Base-by-base conservation (phyloP, 177 flowering plant genomes). In the Telopea speciosissima region DNA sequence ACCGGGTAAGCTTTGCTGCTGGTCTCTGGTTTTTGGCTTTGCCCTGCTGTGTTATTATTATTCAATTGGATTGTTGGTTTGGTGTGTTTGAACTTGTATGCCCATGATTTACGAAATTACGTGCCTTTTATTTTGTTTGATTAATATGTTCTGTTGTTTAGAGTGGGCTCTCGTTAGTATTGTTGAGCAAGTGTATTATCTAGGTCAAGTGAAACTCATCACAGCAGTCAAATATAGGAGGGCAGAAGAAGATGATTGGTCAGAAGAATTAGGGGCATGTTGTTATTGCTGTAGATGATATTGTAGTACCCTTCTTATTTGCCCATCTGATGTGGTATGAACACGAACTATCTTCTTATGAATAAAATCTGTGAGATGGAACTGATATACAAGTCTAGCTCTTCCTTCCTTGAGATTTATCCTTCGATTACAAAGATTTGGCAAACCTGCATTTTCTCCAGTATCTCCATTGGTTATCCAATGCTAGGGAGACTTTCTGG, bases 1-100 rank as follows among this genome's bases (percentile, higher is more conserved):
- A 92, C 64, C 83, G 97, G 76, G 99, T 95, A 85, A 80, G 77
- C 70, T 25, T 68, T 70, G 68, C 17, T 24, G 62, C 9, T 45
- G 44, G 56, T 28, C 22, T 68, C 40, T 58, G 22, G 14, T 19
- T 5, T 23, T 5, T 58, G 25, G 25, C 24, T 19, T 23, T 1
- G 36, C 26, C 2, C 22, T 21, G 23, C 23, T 21, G 0, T 58
- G n/a, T n/a, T 19, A 8, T 58, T n/a, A 3, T 3, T 49, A 36
- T 8, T 58, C n/a, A n/a, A n/a, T 54, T 7, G 23, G 23, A 58
- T 58, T 58, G 61, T 21, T 21, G 23, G 9, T 58, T 58, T 58
- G 61, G 61, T 58, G 22, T n/a, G n/a, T 16, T 58, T 58, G 22
- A 19, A n/a, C 4, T 17, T n/a, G 1, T 3, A 58, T 16, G n/a